Evolutionary conservation across 305 asterid species (phyloP), one percentile per base, ranked within the genome.

Genomic region (Solanum hybrid): DNA sequence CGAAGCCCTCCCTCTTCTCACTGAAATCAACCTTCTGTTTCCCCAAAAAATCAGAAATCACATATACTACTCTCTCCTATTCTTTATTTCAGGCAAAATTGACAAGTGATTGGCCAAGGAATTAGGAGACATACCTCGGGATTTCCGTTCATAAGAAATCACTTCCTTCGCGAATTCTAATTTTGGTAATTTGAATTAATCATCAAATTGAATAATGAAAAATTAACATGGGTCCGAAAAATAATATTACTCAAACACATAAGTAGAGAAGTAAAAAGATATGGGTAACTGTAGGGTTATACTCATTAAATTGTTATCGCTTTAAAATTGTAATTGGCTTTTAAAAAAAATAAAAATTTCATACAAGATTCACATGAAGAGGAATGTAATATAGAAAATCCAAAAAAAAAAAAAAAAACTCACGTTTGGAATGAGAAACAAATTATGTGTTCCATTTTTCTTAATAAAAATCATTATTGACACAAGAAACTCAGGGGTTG

Each of bases 1-100:
- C 89, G 14, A 7, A 82, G 26, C 90, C 85, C 89, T 90, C 87
- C 78, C 87, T 34, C 92, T 89, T 87, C 93, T 91, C 80, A 74
- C 11, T 74, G 14, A 76, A 76, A 76, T 76, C 28, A 11, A 35
- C 28, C 42, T 76, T 34, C 14, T 18, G 42, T 18, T 76, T 29
- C 80, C 79, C 35, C 18, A 29, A 76, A 57, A 76, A 2, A 36
- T 37, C 51, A 79, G 61, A n/a, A n/a, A 12, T 24, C 33, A 39
- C 11, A 34, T 78, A 10, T 35, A 1, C 67, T 42, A 42, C 10
- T 31, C 69, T 73, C 61, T 26, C 5, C 18, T 8, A 8, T 31
- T 79, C 67, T 51, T 51, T 51, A 51, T 57, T 57, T 51, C 64
- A 51, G 64, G n/a, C 64, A 24, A 61, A 20, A 61, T 61, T 61